Evolutionary conservation across 1,139 yeast genomes (phyloP), one percentile per base, ranked within the genome.

Genomic region (Saccharomyces hybrid): DNA sequence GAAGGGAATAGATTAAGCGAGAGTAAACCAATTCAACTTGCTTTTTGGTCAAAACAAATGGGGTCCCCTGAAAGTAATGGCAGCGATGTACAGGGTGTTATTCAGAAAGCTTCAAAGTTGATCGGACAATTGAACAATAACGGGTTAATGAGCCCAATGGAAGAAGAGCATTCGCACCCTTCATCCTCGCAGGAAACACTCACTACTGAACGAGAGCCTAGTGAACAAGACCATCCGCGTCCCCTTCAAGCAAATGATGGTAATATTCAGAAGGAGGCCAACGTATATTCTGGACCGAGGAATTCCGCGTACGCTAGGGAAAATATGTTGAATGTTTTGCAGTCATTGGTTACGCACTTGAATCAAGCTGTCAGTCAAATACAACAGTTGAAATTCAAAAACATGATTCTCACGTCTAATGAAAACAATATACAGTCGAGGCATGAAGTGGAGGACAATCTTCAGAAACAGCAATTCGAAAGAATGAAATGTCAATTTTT

Each of bases 391-490:
- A 71, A 73, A 56, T 68, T 77, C 51, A 78, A 75, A 61, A 73
- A 71, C 59, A 67, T 73, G 60, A 65, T 76, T 41, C 60, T 72
- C 46, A 68, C 74, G 28, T 75, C 46, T 9, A 29, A 49, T 44
- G 52, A 48, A 8, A 48, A 32, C 50, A 78, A 75, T 55, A 60
- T 68, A 8, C 67, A 70, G 44, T 77, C 74, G 60, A 67, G 82
- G 41, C 70, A 70, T 53, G 78, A 76, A 57, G 82, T 78, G 19
- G 82, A 79, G 60, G 70, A 71, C 50, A 74, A 70, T 54, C 62
- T 79, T 26, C 71, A 73, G 48, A 75, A 77, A 60, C 74, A 80
- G 47, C 81, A 79, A 60, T 76, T 76, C 28, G 82, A 79, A 58
- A 70, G 79, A 51, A 67, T 79, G 49, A 72, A 75, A 52, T 61